Evolutionary conservation across 805 yeast genomes (phyloP).

Genomic region (Kluyveromyces siamensis): DNA sequence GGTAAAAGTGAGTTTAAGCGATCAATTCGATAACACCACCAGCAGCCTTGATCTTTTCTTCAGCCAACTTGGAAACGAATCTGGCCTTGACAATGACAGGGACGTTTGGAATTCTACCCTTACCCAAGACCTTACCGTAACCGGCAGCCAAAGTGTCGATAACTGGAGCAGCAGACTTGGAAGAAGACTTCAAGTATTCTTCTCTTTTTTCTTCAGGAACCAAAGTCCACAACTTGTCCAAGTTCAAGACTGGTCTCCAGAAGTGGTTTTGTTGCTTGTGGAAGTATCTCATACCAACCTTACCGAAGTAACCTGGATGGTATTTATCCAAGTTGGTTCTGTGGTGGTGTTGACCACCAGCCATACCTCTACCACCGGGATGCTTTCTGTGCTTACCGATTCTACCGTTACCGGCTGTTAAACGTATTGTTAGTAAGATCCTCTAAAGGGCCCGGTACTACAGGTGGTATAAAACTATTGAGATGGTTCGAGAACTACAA

Average conservation of each 20-base stretch:
- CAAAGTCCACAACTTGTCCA: constrained; percentile 97
- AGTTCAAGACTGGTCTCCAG: constrained; percentile 98
- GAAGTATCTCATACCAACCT: constrained; percentile 99
- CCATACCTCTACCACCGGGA: constrained; percentile 99
- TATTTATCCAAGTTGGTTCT: constrained; percentile 99
- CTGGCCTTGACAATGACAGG: constrained; percentile 99
- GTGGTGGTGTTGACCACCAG: constrained; percentile 99
- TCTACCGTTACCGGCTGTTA: constrained; percentile 99
- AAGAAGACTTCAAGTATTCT: constrained; percentile 76
- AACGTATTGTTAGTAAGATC: constrained; percentile 17
- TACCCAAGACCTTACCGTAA: constrained; percentile 99
- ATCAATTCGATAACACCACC: constrained; percentile 99
- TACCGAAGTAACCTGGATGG: constrained; percentile 99
- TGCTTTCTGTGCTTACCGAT: constrained; percentile 99
- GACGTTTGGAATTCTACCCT: constrained; percentile 95
- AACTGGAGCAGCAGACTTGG: constrained; percentile 92
- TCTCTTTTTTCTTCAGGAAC: constrained; percentile 92
- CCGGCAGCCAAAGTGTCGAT: constrained; percentile 99
- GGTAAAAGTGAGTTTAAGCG: constrained; percentile 50
- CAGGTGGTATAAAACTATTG: neutral
- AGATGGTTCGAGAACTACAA: constrained; percentile 3
- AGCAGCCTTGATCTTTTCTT: constrained; percentile 98
- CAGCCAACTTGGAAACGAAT: constrained; percentile 98
- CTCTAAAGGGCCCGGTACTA: neutral
- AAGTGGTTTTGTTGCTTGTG: constrained; percentile 88